Base-by-base conservation (phyloP, 225 moss, liverwort and hornwort genomes). In the Marchantia paleacea region DNA sequence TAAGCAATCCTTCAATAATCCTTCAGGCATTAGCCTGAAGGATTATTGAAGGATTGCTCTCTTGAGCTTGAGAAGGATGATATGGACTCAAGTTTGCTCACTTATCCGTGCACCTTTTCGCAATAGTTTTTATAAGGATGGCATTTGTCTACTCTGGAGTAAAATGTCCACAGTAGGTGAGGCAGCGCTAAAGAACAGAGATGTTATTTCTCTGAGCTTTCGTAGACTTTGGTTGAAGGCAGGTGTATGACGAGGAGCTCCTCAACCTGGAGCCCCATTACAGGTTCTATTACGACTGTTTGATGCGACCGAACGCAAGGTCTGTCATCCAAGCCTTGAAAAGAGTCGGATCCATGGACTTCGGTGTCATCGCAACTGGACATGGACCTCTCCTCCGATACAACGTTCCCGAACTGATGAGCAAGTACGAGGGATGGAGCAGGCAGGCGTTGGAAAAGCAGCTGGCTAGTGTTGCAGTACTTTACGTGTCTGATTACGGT, bases 251-350 rank as follows among this genome's bases (percentile, higher is more conserved):
- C 81, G 93, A 90, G 76, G 91, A 94, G 57, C 81, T 90, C 87
- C 84, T 82, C 78, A 77, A 81, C 66, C 69, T 97, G 12, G 97
- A 93, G 81, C 86, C 94, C 13, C 97, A 97, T 84, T 89, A 84
- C 69, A 90, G 97, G 57, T 97, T 97, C 53, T 97, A 97, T 76
- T 97, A 97, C 29, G 97, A 97, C 82, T 97, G 97, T 78, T 90
- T 97, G 60, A 97, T 97, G 97, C 87, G 92, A 22, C 97, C 97
- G 3, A 97, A 97, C 73, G 83, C 97, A 12, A 91, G 94, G 65
- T 97, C 97, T 16, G 97, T 94, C 18, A 14, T 97, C 18, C 64
- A 88, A 55, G 97, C 97, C 14, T 77, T 97, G 52, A 97, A 97
- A 80, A 87, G 91, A n/a, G 31, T 97, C 3, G 84, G 81, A 39